Evolutionary conservation across 139 green algal genomes (phyloP), one percentile per base, ranked within the genome.

Genomic region (Mychonastes homosphaera): DNA sequence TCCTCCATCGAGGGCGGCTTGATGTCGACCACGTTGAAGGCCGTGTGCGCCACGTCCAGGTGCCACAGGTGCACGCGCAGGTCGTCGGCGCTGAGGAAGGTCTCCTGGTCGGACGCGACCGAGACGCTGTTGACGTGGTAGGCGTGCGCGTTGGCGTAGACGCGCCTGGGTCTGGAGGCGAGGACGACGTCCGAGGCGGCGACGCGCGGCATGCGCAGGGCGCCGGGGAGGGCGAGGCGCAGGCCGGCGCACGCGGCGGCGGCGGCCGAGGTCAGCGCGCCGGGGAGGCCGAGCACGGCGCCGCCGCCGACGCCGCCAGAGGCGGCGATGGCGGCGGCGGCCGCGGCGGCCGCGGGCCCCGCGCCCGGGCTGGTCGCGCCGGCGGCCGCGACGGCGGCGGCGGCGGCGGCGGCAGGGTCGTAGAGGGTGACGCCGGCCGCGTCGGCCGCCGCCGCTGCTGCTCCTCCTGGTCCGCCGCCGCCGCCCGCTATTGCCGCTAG

Each of bases 121-220:
- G 81, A 84, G 29, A 98, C 84, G 28, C 79, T 91, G 79, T 99
- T 97, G 68, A 99, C 97, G 83, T 99, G 91, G 79, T 99, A 99
- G 4, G 88, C 86, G 79, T 99, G 93, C 29, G 89, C 93, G 64
- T 96, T 95, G 19, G 78, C 63, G 57, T 83, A 99, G 7, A 83
- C 50, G 8, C 82, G 77, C 62, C 86, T 79, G 69, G 70, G 84
- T 15, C 74, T 62, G 4, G 71, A 67, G 1, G 72, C 71, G 55
- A 84, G 59, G 28, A 76, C 62, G 10, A 76, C 58, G 57, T 81
- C 75, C 4, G 64, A 77, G 56, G 41, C 65, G 21, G 70, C 65
- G 15, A 78, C 71, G 41, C 7, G 23, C 8, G 41, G 41, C 41
- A 48, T 18, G 7, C 41, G 41, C 41, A 48, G 41, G 19, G 41